A percentile compares a stretch with the other conserved stretches of the same genome.
Evolutionary conservation across 306 rosid species (phyloP).

Genomic region (Medicago ruthenica): DNA sequence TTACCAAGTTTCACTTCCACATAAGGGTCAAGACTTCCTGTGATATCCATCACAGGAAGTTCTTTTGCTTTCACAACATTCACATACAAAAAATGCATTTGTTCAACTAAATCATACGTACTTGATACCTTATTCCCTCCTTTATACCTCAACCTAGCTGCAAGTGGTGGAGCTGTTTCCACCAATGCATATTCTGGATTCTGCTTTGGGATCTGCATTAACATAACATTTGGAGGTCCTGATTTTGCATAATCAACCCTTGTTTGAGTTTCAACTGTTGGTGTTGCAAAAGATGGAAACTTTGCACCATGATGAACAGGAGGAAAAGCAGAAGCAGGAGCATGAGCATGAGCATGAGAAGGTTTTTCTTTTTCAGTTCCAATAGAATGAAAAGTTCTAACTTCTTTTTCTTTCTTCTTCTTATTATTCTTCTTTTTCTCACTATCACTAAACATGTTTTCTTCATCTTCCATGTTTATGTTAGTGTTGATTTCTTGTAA

Average conservation of each 20-base stretch:
- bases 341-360: slow-evolving; percentile 23
- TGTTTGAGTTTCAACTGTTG: slow-evolving; percentile 36
- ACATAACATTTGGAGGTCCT: slow-evolving; percentile 67
- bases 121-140: slow-evolving; percentile 75
- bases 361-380: slow-evolving; percentile 56
- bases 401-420: slow-evolving; percentile 72
- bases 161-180: slow-evolving; percentile 88
- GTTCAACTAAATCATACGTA: slow-evolving; percentile 92
- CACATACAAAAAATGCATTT: slow-evolving; percentile 86
- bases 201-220: slow-evolving; percentile 67
- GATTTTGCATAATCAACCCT: slow-evolving; percentile 73
- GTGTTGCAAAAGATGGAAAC: neutral
- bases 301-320: neutral
- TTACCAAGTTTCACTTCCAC: slow-evolving; percentile 94
- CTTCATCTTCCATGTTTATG: slow-evolving; percentile 54
- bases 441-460: slow-evolving; percentile 32
- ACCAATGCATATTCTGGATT: slow-evolving; percentile 78
- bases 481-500: slow-evolving; percentile 72
- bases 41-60: slow-evolving; percentile 85
- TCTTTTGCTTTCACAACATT: slow-evolving; percentile 89
- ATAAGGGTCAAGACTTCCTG: slow-evolving; percentile 95
- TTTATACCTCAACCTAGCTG: slow-evolving; percentile 67
- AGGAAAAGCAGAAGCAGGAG: neutral
- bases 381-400: slow-evolving; percentile 78
- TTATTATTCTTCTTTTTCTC: slow-evolving; percentile 49